These are phyloP conservation scores for Leptoxyphium fumago DNA, from an alignment of 2,329 filamentous ascomycete genomes.

Conservation along the genomic window DNA sequence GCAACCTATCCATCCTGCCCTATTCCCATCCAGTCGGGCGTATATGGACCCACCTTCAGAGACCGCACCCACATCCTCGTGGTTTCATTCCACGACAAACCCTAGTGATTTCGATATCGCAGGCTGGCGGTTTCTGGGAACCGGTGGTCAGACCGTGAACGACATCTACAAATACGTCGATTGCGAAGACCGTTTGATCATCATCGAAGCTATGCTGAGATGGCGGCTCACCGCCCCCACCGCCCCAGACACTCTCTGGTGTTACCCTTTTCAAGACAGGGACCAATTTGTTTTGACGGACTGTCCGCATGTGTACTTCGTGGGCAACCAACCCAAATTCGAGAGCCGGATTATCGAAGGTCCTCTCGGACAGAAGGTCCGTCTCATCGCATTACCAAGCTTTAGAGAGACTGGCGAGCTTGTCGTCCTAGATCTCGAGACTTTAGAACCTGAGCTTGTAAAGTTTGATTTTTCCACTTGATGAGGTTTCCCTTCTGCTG, in stretches of 20 bases:
- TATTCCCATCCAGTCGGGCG: conserved; percentile 63
- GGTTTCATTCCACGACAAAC: conserved; percentile 84
- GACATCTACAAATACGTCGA: conserved; percentile 88
- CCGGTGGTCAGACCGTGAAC: conserved; percentile 81
- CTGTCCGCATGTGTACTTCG: conserved; percentile 84
- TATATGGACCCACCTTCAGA: conserved; percentile 42
- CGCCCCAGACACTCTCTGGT: conserved; percentile 90
- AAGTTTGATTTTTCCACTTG: conserved; percentile 32
- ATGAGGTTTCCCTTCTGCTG: neutral
- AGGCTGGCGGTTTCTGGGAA: conserved; percentile 76
- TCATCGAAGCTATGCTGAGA: conserved; percentile 89
- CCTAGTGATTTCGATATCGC: conserved; percentile 85
- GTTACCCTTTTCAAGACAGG: conserved; percentile 87
- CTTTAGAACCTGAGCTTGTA: conserved; percentile 60
- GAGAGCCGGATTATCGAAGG: conserved; percentile 44
- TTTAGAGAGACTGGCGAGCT: conserved; percentile 68
- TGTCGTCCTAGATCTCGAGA: conserved; percentile 74
- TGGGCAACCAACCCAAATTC: conserved; percentile 43
- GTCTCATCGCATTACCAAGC: conserved; percentile 68
- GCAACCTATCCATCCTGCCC: conserved; percentile 80
- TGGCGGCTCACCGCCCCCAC: conserved; percentile 90
- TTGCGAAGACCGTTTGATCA: conserved; percentile 59
- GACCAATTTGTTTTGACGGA: conserved; percentile 78
- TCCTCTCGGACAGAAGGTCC: conserved; percentile 48
- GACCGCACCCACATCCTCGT: conserved; percentile 38